Percentiles rank a stretch among this genome's conserved stretches.
Conservation (phyloP, 2,329 filamentous ascomycete genomes). For the Cryphonectria japonica region DNA sequence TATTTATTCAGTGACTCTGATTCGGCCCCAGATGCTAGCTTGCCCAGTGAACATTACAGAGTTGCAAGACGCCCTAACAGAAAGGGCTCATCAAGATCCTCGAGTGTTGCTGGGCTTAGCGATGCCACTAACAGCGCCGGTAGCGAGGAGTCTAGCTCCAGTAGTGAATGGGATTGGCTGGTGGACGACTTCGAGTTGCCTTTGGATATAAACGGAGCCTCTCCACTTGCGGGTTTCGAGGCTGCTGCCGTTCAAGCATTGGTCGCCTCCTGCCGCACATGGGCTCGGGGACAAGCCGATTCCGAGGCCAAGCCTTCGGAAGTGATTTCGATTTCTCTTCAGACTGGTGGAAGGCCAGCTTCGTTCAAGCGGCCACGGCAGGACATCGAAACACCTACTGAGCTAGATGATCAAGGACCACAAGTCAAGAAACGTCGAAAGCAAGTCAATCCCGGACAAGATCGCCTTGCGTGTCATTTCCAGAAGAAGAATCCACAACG, state of each 20-base stretch:
- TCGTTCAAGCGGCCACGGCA: neutral
- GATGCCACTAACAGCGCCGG: neutral
- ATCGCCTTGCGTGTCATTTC: constrained; percentile 11
- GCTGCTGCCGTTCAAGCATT: neutral
- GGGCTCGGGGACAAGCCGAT: neutral
- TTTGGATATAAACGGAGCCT: neutral
- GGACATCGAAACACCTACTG: neutral
- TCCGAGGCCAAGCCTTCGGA: neutral
- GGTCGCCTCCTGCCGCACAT: neutral
- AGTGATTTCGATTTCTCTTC: neutral
- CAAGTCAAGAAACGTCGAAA: constrained; percentile 4
- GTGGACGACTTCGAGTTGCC: neutral
- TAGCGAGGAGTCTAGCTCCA: neutral
- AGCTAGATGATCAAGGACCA: neutral
- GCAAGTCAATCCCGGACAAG: neutral
- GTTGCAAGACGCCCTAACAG: neutral
- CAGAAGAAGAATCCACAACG: constrained; percentile 12
- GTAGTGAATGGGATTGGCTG: neutral
- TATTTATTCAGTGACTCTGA: no score
- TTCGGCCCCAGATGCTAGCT: neutral
- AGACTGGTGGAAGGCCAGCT: neutral
- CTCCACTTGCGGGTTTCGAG: neutral
- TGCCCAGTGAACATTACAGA: no score
- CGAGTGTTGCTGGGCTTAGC: neutral
- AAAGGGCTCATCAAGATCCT: neutral